Base-by-base conservation (phyloP, 1,284 basidiomycete genomes). In the Tetrapyrgos nigripes region DNA sequence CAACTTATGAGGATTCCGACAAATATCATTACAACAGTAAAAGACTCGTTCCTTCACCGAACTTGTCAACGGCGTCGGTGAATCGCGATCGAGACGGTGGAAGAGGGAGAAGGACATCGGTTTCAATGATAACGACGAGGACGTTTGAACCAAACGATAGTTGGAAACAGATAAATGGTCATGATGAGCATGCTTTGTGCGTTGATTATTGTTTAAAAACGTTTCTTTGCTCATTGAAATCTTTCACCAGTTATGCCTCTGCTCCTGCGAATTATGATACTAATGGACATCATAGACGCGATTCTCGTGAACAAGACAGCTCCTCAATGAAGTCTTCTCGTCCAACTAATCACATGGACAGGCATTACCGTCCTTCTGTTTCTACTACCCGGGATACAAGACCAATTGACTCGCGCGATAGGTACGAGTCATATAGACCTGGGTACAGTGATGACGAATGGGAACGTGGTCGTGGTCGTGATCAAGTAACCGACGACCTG, bases 61-160 rank as follows among this genome's bases (percentile, higher is more conserved):
- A 48, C 29, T n/a, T n/a, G n/a, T 27, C 48, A 28, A 26, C 29
- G 27, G 4, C 46, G 47, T 21, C 4, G 24, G 4, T 27, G 24
- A 31, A 54, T 33, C 48, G 78, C 56, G 82, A 81, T 61, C 73
- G 40, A 23, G 58, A 35, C 26, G 33, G 37, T 33, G 26, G 47
- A 27, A 53, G 51, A 31, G 29, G 35, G 37, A 56, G 55, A 52
- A 53, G 55, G 40, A 55, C 54, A 9, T 49, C 59, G 17, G 52
- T 44, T 44, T 37, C 37, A 23, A 50, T 43, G n/a, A 68, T 83
- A 58, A 77, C 83, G 24, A 79, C 82, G 59, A 78, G 86, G 60
- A 82, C 86, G 78, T 86, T 90, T 67, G 89, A 91, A 70, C 87
- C 89, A 23, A 88, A 87, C 33, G 84, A 85, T 26, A 73, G 77